Conservation (phyloP, 441 rosid species). For the Pelargonium myrrhifolium region DNA sequence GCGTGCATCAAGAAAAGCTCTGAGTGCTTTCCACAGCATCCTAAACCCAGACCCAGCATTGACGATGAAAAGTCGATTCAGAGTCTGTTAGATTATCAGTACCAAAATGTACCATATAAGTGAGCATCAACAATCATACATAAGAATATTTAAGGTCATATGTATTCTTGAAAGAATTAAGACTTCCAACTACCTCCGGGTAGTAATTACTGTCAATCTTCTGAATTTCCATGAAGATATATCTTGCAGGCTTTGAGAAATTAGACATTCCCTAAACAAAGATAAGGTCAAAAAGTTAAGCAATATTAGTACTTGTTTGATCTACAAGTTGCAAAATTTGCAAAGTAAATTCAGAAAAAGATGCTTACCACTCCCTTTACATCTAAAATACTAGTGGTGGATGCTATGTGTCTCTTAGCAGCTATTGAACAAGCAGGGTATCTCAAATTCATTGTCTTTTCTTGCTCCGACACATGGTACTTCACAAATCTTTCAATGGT, state of each 20-base stretch:
- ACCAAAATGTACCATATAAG: too few species aligned
- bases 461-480: slow-evolving; percentile 54
- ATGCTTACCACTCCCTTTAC: slow-evolving; percentile 52
- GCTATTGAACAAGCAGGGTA: slow-evolving; percentile 51
- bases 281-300: slow-evolving; percentile 13
- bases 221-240: slow-evolving; percentile 54
- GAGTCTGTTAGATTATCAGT: slow-evolving; percentile 39
- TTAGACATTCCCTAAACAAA: slow-evolving; percentile 47
- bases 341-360: neutral
- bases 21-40: slow-evolving; percentile 56
- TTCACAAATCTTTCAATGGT: slow-evolving; percentile 38
- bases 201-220: slow-evolving; percentile 60
- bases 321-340: neutral
- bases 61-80: slow-evolving; percentile 42
- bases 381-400: slow-evolving; percentile 50
- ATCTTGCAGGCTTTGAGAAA: slow-evolving; percentile 61
- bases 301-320: too few species aligned
- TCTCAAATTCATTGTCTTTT: slow-evolving; percentile 42
- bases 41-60: slow-evolving; percentile 58
- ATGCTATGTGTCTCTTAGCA: slow-evolving; percentile 46
- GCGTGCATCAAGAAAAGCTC: slow-evolving; percentile 45
- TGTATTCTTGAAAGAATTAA: neutral
- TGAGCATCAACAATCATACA: too few species aligned
- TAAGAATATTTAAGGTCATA: neutral
- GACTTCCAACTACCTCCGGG: slow-evolving; percentile 41